Evolutionary conservation across 345 rosid species (phyloP), one percentile per base, ranked within the genome.

Genomic region (Brassica cretica): DNA sequence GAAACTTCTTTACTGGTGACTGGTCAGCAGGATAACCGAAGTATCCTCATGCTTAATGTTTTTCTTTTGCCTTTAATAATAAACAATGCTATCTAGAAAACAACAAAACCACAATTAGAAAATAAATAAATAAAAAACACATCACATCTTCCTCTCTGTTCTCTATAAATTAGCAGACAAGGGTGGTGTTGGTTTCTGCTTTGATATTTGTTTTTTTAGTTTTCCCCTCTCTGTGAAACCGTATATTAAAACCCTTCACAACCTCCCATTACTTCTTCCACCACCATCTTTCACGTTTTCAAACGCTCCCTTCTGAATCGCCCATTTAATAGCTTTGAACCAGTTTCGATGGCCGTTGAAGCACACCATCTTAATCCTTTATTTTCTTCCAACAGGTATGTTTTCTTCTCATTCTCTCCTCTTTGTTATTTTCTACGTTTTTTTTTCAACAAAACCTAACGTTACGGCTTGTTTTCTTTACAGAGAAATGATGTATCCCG

Each of bases 281-380:
- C 67, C 74, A 39, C 67, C 70, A 56, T 58, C 66, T 46, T 66
- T 58, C 56, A 51, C 56, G 56, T 51, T 51, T 51, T 5, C n/a
- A n/a, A 14, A 51, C 8, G 19, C 56, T 51, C 56, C 16, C 56
- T 51, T 46, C 53, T 46, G 11, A 46, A 66, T 71, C 66, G 81
- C 71, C 15, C 66, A 71, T 55, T 53, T 51, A 63, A 51, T 62
- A 62, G 6, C 16, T 62, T 76, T 64, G 64, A 62, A 70, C 67
- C 4, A 66, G 72, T 53, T 44, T 72, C 21, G 0, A 90, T 90
- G 94, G 92, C 92, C 30, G 92, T 90, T 11, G 94, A 90, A 68
- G 92, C 94, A 18, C 79, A 85, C 51, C 87, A 84, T 70, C 87
- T 81, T 24, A 84, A 75, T 66, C 81, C 55, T 56, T 49, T 84